These are phyloP conservation scores for Phytophthora citricola DNA, from an alignment of 352 stramenopile genomes.

Conservation along the genomic window DNA sequence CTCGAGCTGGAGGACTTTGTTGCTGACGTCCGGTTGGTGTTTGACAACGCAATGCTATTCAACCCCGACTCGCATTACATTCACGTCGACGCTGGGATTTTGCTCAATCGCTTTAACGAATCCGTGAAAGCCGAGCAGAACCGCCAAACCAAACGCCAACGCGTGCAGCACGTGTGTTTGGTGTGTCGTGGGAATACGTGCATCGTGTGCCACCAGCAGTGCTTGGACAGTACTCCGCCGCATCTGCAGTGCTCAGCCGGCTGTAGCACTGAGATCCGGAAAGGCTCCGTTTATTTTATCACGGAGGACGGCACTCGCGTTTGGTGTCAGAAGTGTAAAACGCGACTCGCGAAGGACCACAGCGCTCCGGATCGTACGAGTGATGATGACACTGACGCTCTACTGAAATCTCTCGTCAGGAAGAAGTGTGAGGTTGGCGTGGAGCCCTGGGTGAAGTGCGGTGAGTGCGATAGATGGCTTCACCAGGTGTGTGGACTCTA, in stretches of 20 bases:
- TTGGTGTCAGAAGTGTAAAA: slow-evolving; percentile 81
- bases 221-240: slow-evolving; percentile 62
- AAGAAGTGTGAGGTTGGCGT: slow-evolving; percentile 74
- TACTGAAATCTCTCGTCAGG: slow-evolving; percentile 52
- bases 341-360: slow-evolving; percentile 45
- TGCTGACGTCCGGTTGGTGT: slow-evolving; percentile 85
- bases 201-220: slow-evolving; percentile 77
- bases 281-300: slow-evolving; percentile 76
- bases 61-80: slow-evolving; percentile 84
- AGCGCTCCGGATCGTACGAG: slow-evolving; percentile 10
- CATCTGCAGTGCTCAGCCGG: slow-evolving; percentile 78
- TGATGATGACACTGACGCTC: slow-evolving; percentile 21
- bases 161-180: slow-evolving; percentile 56
- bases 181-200: slow-evolving; percentile 77
- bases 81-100: slow-evolving; percentile 66
- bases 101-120: slow-evolving; percentile 76
- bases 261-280: slow-evolving; percentile 81
- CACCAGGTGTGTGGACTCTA: slow-evolving; percentile 95
- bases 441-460: slow-evolving; percentile 87
- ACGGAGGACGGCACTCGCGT: slow-evolving; percentile 81
- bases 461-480: slow-evolving; percentile 79
- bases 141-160: slow-evolving; percentile 52
- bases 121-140: slow-evolving; percentile 52
- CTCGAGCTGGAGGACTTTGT: slow-evolving; percentile 84
- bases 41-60: slow-evolving; percentile 91